Evolutionary conservation across 352 stramenopile genomes (phyloP), one percentile per base, ranked within the genome.

Genomic region (Albugo candida): DNA sequence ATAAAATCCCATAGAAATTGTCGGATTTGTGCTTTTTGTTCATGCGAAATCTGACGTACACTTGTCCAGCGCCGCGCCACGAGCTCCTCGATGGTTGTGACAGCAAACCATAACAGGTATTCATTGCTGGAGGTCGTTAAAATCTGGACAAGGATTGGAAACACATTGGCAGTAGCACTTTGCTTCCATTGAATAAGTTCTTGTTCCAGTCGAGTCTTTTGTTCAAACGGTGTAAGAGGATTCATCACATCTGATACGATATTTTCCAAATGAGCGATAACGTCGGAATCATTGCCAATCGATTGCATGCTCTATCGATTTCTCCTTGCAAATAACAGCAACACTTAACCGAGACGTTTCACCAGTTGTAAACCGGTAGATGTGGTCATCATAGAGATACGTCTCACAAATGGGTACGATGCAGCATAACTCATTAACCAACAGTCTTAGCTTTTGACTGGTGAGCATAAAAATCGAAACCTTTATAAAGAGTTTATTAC

Each of bases 51-150:
- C 20, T 65, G 59, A 31, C 8, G 24, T 31, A 31, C 24, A 31
- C 24, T 31, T 0, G 53, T 21, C 70, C 70, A 86, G 48, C 60
- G 64, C 47, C 58, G 67, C 21, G 69, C 67, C 2, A 86, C 67
- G 55, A 83, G 83, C 57, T 86, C 73, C 36, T 86, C 73, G 19
- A 86, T 49, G 31, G 73, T 73, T 10, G 66, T 81, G 16, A 62
- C 56, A 5, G 73, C 73, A 45, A 86, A 86, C 73, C 73, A 86
- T 37, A 86, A 70, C 55, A 67, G 59, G 53, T 82, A 83, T 61
- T 83, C 68, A 55, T 70, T 81, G 50, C 56, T 65, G 11, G 68
- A 82, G 13, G 67, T 64, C 34, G 49, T 45, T 36, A 86, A 52
- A 13, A 86, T 53, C 57, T 75, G 60, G 51, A 72, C 78, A 0